Percentiles rank a stretch among this genome's conserved stretches.
Evolutionary conservation across 257 asterid genomes (phyloP).

Genomic region (Gentiana dahurica): DNA sequence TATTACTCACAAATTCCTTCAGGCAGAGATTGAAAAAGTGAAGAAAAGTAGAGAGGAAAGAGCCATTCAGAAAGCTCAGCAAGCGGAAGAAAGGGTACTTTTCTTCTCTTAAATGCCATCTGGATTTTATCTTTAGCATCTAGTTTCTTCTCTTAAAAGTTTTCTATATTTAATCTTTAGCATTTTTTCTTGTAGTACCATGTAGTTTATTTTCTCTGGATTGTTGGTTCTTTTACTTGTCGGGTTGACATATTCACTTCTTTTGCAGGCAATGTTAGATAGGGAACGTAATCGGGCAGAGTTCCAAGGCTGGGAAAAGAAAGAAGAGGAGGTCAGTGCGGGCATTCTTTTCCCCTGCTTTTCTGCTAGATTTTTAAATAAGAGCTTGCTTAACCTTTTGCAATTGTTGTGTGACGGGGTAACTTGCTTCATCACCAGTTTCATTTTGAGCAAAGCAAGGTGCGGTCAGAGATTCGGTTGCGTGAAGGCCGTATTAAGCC

Average conservation of each 20-base stretch:
- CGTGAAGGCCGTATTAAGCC: constrained; percentile 94
- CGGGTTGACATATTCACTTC: constrained; percentile 9
- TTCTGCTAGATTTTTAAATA: background rate
- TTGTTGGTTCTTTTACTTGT: no score
- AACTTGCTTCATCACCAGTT: constrained; percentile 40
- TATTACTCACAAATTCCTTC: no score
- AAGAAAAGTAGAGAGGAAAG: no score
- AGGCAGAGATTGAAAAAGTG: no score
- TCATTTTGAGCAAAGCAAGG: constrained; percentile 94
- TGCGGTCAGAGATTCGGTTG: constrained; percentile 83
- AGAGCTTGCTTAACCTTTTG: background rate
- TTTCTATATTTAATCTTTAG: background rate
- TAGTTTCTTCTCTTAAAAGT: no score
- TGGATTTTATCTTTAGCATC: no score
- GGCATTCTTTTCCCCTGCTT: background rate
- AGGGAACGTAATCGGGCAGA: constrained; percentile 98
- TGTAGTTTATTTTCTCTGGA: no score
- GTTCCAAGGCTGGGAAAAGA: constrained; percentile 98
- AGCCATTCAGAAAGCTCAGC: no score
- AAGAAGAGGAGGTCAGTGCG: constrained; percentile 71
- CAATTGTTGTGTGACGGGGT: constrained; percentile 10
- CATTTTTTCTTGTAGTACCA: constrained; percentile 2
- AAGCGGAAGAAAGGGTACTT: no score
- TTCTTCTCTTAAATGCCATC: no score
- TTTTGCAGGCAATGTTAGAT: constrained; percentile 57